These are phyloP conservation scores for Zoysia japonica DNA, from an alignment of 176 grass and related monocot species.

Conservation along the genomic window DNA sequence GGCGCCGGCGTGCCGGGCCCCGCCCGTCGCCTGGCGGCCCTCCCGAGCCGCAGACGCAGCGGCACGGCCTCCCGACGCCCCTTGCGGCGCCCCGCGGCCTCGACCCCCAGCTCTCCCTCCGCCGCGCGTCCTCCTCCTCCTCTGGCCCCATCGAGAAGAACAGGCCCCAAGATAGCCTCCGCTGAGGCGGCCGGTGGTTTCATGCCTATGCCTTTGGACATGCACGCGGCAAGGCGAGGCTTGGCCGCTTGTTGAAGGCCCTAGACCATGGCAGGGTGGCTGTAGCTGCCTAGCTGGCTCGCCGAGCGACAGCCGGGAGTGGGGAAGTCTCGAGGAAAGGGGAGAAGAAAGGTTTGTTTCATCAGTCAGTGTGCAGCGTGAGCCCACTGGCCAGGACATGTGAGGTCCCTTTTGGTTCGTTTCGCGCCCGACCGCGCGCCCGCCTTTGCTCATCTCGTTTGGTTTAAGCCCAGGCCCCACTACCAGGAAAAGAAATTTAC, in stretches of 20 bases:
- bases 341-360: neutral
- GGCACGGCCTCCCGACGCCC: conserved; percentile 22
- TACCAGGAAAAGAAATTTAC: no score
- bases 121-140: neutral
- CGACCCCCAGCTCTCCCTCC: neutral
- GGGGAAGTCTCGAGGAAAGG: neutral
- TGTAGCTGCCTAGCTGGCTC: neutral
- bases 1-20: conserved; percentile 59
- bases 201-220: conserved; percentile 32
- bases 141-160: conserved; percentile 35
- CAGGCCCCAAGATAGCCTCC: conserved; percentile 33
- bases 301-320: conserved; percentile 15
- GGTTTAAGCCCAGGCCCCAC: neutral
- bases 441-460: neutral
- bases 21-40: conserved; percentile 39
- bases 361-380: neutral
- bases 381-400: neutral
- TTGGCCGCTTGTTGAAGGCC: neutral
- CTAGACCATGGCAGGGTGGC: neutral
- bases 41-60: conserved; percentile 46
- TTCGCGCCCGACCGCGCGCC: neutral
- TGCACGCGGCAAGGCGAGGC: conserved; percentile 7
- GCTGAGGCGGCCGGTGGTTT: neutral
- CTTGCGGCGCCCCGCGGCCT: neutral
- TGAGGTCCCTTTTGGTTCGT: neutral